Evolutionary conservation across 2,329 filamentous ascomycete species (phyloP), one percentile per base, ranked within the genome.

Genomic region (Ceratocystis alfenasii): DNA sequence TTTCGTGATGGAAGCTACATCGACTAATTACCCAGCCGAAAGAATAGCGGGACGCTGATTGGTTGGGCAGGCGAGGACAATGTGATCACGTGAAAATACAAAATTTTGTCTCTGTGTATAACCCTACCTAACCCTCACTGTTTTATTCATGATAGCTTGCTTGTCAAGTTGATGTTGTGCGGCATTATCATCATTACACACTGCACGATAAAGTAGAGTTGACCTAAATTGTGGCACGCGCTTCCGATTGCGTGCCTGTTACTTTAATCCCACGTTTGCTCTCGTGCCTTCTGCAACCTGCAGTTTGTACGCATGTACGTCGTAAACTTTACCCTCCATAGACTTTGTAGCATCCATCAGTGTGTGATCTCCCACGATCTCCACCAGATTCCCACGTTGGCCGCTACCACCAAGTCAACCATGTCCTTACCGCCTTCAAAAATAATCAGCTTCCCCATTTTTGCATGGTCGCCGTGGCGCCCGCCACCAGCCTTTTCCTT

Each of bases 381-480:
- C 92, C 93, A 97, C 90, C 92, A 99, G 17, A 97, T 78, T 0
- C 89, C 90, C 76, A 99, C 83, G 73, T 96, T 96, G 10, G 91
- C 88, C 3, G 93, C 90, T 22, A 99, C 90, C 0, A 95, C 79
- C 67, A 99, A 75, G 78, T 99, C 94, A 71, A 97, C 76, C 93
- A 99, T 97, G 78, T 95, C 95, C 69, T 95, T 77, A 0, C 94
- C 94, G 71, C 95, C 92, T 66, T 93, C 86, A 70, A 91, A 84
- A 46, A 99, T 82, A 63, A 97, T 90, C 63, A 99, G 78, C 76
- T 97, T 99, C 0, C 93, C 94, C 71, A 99, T 78, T 77, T 99
- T 99, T 2, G 90, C 92, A 71, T 89, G 84, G 74, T 89, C 91
- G 0, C 93, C 93, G 57, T 87, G 82, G 72, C 89, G 87, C 0